Evolutionary conservation across 2,329 filamentous ascomycete species (phyloP).

Genomic region (Cordyceps cicadae): DNA sequence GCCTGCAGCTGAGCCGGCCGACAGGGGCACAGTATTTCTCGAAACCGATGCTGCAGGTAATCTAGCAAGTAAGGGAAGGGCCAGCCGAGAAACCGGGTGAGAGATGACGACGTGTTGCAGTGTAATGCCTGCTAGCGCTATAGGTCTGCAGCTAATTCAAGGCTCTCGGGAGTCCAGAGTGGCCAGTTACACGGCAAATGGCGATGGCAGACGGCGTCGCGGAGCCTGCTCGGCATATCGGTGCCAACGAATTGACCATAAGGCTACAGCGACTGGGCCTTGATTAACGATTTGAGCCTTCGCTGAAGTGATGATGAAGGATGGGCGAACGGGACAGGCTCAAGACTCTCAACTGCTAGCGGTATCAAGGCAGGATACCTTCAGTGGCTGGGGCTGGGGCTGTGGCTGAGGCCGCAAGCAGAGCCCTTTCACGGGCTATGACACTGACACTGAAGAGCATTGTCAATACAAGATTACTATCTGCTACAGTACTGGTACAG

Average conservation of each 20-base stretch:
- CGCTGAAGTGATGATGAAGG: not conserved
- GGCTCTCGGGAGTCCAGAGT: not conserved
- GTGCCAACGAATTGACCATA: not conserved
- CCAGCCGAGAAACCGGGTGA: not conserved
- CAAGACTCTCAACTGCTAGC: not conserved
- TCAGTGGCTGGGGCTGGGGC: not conserved
- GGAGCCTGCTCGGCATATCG: constrained; percentile 5
- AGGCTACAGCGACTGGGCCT: not conserved
- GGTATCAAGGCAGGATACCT: not conserved
- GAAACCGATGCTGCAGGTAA: not conserved
- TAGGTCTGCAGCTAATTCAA: not conserved
- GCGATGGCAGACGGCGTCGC: not conserved
- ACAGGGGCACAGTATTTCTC: not conserved
- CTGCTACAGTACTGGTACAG: no score
- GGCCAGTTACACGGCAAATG: not conserved
- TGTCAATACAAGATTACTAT: no score
- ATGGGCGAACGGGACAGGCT: not conserved
- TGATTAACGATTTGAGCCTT: not conserved
- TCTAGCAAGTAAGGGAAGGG: not conserved
- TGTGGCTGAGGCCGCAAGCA: not conserved
- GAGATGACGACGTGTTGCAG: not conserved
- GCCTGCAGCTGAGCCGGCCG: not conserved
- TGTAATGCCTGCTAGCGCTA: constrained; percentile 8
- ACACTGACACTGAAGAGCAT: no score
- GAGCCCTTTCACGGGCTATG: not conserved